Base-by-base conservation (phyloP, 495 filamentous ascomycete species). In the Annulohypoxylon bovei region DNA sequence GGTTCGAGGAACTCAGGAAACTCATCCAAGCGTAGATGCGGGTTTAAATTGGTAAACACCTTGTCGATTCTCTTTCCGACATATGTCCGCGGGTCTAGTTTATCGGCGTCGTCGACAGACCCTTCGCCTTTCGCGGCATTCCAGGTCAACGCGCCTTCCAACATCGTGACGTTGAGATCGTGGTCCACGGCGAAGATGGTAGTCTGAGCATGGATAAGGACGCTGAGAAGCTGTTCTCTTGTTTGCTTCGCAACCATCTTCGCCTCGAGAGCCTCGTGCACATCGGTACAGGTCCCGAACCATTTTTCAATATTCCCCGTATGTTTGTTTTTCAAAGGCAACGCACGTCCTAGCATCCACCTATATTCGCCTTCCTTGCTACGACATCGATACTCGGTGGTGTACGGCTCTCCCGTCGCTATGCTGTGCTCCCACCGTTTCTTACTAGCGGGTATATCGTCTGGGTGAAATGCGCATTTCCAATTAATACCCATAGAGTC, bases 221-320 rank as follows among this genome's bases (percentile, higher is more conserved):
- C 90, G 46, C 85, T 87, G 1, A 87, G 80, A 12, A 93, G 83
- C 72, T 91, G 87, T 67, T 87, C 83, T 18, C 85, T 81, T n/a
- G 82, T 87, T 55, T 84, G 81, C 65, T 82, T 86, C 11, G 89
- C 89, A 16, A 82, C 80, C 35, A 87, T 81, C 55, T 89, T 84
- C 0, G 87, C 80, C 71, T 89, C 83, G 4, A 91, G 86, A 16
- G 86, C 79, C 47, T 90, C 87, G 70, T 91, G 85, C 25, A 91
- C 88, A 50, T 92, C 88, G 7, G 88, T 91, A 72, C 86, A 89
- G n/a, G 88, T 87, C 14, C 79, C 91, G 70, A 90, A 91, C 91
- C 90, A 93, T 76, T 90, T 90, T 59, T 89, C 79, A 42, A 93
- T 91, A 30, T 80, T 77, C 0, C 88, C 87, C 2, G 80, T 90